A percentile compares a stretch with the other conserved stretches of the same genome.
Conservation (phyloP, 1,284 basidiomycete genomes). For the Cryptococcus sp. region DNA sequence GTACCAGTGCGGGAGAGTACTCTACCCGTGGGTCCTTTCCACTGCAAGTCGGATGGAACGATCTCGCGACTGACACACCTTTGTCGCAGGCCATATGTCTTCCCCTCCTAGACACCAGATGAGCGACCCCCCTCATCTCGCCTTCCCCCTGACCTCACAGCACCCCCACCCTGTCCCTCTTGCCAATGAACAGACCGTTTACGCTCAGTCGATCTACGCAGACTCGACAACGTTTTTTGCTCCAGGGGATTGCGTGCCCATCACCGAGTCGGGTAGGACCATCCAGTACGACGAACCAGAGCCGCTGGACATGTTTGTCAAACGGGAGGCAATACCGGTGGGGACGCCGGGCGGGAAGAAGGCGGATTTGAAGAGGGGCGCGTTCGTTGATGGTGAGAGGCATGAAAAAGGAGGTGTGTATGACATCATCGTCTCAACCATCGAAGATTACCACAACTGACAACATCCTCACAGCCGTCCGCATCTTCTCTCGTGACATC, state of each 20-base stretch:
- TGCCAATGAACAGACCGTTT: slow-evolving; percentile 3
- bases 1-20: no score
- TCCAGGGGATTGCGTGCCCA: slow-evolving; percentile 14
- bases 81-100: slow-evolving; percentile 18
- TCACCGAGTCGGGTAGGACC: slow-evolving; percentile 2
- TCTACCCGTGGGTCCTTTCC: no score
- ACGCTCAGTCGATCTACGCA: slow-evolving; percentile 9
- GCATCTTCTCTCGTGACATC: slow-evolving; percentile 37
- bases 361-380: slow-evolving; percentile 19
- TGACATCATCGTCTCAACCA: no score
- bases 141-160: slow-evolving; percentile 15
- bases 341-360: slow-evolving; percentile 31
- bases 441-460: slow-evolving; percentile 1
- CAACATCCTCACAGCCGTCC: slow-evolving; percentile 15
- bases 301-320: slow-evolving; percentile 20
- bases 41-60: neutral
- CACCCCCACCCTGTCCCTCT: slow-evolving; percentile 29
- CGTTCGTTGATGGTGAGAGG: slow-evolving; percentile 18
- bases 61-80: neutral
- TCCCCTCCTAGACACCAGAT: slow-evolving; percentile 12
- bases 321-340: slow-evolving; percentile 14
- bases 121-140: neutral
- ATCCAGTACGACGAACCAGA: slow-evolving; percentile 11
- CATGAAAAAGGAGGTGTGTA: slow-evolving; percentile 24
- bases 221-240: slow-evolving; percentile 14